A percentile compares a stretch with the other conserved stretches of the same genome.
Conservation (phyloP, 352 stramenopile genomes). For the Phytophthora hibernalis region DNA sequence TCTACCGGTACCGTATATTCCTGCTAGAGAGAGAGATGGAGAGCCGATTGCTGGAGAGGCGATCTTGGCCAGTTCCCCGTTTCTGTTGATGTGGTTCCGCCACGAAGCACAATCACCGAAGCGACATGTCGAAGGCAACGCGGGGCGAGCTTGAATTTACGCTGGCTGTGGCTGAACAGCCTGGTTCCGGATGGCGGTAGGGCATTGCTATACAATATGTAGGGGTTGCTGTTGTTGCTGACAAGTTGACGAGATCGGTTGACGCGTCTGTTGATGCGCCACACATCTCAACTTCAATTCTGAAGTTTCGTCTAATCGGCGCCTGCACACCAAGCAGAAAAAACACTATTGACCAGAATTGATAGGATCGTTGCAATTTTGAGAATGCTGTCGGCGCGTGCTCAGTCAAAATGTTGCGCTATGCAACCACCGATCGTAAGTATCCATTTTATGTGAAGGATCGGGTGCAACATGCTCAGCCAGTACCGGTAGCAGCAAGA, state of each 20-base stretch:
- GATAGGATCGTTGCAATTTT: neutral
- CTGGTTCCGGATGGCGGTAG: constrained; percentile 5
- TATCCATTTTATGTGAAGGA: neutral
- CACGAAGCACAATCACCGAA: constrained; percentile 16
- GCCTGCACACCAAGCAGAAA: constrained; percentile 21
- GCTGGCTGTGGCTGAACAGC: neutral
- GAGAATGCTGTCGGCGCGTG: neutral
- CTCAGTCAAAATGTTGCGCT: neutral
- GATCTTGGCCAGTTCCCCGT: constrained; percentile 5
- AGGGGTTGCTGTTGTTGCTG: neutral
- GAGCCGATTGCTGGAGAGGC: constrained; percentile 10
- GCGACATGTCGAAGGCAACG: constrained; percentile 27
- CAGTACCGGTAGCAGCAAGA: neutral
- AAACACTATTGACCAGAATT: constrained; percentile 2
- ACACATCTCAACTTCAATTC: constrained; percentile 29
- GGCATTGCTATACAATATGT: neutral
- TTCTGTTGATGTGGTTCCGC: constrained; percentile 26
- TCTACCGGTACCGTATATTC: too few species aligned
- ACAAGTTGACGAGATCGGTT: constrained; percentile 13
- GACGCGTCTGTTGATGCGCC: constrained; percentile 1
- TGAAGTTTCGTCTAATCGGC: constrained; percentile 37
- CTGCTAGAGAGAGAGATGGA: neutral
- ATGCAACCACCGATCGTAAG: neutral
- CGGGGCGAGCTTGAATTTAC: neutral
- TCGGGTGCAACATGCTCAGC: neutral